These are phyloP conservation scores for Sclerotinia spermophila DNA, from an alignment of 2,329 filamentous ascomycete genomes.

Conservation along the genomic window DNA sequence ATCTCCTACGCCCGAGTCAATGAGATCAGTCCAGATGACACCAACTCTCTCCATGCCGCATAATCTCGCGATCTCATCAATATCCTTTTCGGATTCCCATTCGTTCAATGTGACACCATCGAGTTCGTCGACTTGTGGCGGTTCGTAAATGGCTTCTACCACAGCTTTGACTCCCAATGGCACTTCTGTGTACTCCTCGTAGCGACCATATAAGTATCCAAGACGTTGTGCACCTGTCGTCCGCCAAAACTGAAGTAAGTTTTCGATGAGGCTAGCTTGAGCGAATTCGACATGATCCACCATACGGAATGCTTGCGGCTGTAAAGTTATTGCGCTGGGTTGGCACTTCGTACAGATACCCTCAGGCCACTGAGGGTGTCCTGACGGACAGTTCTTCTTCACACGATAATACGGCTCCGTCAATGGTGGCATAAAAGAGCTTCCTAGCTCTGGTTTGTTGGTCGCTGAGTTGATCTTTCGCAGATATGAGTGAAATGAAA, in stretches of 20 bases:
- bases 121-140: constrained; percentile 81
- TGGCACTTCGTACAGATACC: constrained; percentile 99
- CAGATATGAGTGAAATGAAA: constrained; percentile 92
- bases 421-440: constrained; percentile 92
- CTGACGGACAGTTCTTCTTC: constrained; percentile 82
- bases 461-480: constrained; percentile 94
- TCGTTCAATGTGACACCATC: constrained; percentile 83
- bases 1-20: constrained; percentile 76
- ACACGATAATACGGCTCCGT: constrained; percentile 92
- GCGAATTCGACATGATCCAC: constrained; percentile 98
- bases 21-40: constrained; percentile 89
- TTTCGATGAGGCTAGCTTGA: constrained; percentile 77
- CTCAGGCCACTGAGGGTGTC: constrained; percentile 89
- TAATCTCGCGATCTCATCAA: constrained; percentile 74
- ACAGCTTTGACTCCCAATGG: constrained; percentile 92
- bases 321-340: constrained; percentile 91
- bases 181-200: constrained; percentile 86
- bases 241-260: constrained; percentile 89
- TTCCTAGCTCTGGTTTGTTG: constrained; percentile 90
- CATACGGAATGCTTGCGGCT: constrained; percentile 92
- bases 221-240: constrained; percentile 78
- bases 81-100: constrained; percentile 79
- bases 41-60: constrained; percentile 88
- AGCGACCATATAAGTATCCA: constrained; percentile 87
- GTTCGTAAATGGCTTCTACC: constrained; percentile 95